These are phyloP conservation scores for Auriscalpium vulgare DNA, from an alignment of 768 basidiomycete species.

Conservation along the genomic window DNA sequence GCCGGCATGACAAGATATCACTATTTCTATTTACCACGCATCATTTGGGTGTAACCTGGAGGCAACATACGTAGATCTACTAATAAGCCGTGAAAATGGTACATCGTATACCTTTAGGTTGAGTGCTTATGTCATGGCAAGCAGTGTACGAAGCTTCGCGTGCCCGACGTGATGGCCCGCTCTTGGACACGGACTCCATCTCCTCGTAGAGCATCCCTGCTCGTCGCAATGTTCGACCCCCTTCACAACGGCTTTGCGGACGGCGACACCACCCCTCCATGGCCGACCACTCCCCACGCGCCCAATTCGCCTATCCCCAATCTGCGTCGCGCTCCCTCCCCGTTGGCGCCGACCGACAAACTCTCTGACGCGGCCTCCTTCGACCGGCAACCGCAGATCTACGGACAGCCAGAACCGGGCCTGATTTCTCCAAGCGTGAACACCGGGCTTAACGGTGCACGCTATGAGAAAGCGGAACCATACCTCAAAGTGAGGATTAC, in stretches of 20 bases:
- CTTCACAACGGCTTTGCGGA: conserved; percentile 46
- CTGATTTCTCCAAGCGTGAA: conserved; percentile 70
- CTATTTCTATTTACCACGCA: too few species aligned
- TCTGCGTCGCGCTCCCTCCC: conserved; percentile 54
- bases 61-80: too few species aligned
- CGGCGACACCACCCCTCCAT: conserved; percentile 46
- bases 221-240: conserved; percentile 59
- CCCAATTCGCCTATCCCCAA: conserved; percentile 67
- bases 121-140: too few species aligned
- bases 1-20: not conserved
- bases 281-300: conserved; percentile 76
- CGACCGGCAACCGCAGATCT: conserved; percentile 78
- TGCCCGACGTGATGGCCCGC: too few species aligned
- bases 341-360: conserved; percentile 40
- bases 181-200: too few species aligned
- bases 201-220: not conserved
- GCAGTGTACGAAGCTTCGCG: too few species aligned
- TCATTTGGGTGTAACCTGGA: too few species aligned
- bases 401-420: conserved; percentile 78
- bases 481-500: conserved; percentile 88
- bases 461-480: conserved; percentile 69
- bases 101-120: too few species aligned
- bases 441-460: conserved; percentile 57
- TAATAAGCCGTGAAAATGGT: too few species aligned
- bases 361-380: conserved; percentile 43